phyloP scores from a whole-genome alignment of 768 basidiomycete species.

The Infundibulicybe gibba region DNA sequence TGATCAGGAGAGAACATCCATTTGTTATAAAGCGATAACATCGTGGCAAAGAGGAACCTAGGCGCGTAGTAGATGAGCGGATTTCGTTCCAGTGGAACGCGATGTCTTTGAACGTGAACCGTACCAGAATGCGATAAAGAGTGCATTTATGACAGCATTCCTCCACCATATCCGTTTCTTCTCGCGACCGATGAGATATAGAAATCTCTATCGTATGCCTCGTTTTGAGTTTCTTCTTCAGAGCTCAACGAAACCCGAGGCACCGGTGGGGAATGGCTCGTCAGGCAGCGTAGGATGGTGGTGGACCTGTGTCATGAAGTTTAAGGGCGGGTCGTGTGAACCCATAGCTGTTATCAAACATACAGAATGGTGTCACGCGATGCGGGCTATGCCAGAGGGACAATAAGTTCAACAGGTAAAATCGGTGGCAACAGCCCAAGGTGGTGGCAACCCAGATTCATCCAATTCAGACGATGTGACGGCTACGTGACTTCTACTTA shows the following conservation, averaged over 20 bases:
- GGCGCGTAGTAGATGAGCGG: background rate
- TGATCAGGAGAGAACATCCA: conserved; percentile 94
- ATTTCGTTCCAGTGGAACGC: background rate
- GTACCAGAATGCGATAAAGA: conserved; percentile 88
- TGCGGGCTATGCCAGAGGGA: no score
- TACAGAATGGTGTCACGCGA: no score
- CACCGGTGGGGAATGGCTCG: background rate
- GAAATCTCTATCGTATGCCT: conserved; percentile 16
- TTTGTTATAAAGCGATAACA: conserved; percentile 93
- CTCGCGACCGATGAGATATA: conserved; percentile 64
- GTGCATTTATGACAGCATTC: conserved; percentile 70
- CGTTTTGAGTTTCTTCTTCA: conserved; percentile 15
- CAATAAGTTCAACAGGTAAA: no score
- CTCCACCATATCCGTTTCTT: conserved; percentile 81
- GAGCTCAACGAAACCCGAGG: background rate
- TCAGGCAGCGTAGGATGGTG: background rate
- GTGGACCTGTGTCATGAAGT: no score
- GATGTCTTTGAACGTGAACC: conserved; percentile 15
- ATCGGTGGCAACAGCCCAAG: no score
- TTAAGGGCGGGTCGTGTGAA: no score
- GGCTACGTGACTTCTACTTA: no score
- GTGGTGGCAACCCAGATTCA: no score
- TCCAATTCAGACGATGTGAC: no score
- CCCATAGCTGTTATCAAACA: no score
- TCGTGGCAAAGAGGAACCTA: conserved; percentile 92